Conservation (phyloP, 225 moss, liverwort and hornwort genomes). For the Pleurozium schreberi region DNA sequence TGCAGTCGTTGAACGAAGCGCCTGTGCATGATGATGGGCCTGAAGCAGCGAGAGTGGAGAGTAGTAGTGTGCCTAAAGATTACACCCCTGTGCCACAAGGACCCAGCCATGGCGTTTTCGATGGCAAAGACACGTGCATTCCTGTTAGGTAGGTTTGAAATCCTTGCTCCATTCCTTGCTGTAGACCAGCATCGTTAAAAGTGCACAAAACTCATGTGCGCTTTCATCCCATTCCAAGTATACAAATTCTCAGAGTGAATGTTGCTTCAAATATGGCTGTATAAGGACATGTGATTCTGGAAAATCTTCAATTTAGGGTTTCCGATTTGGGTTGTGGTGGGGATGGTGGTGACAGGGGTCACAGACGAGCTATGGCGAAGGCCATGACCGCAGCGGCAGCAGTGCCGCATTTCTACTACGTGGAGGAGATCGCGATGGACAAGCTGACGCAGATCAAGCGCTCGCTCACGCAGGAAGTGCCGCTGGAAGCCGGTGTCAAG, state of each 20-base stretch:
- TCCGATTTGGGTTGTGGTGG: neutral
- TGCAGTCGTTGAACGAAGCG: slow-evolving; percentile 25
- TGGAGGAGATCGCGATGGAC: slow-evolving; percentile 75
- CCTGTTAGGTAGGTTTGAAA: slow-evolving; percentile 48
- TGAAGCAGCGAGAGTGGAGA: neutral
- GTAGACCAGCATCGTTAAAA: too few species aligned
- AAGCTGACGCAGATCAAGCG: slow-evolving; percentile 47
- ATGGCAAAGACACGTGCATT: slow-evolving; percentile 49
- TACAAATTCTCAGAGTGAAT: neutral
- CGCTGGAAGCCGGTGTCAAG: slow-evolving; percentile 56
- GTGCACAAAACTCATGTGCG: neutral
- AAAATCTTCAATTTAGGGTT: neutral
- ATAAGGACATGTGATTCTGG: too few species aligned
- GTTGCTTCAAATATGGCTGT: neutral
- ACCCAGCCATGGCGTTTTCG: slow-evolving; percentile 16
- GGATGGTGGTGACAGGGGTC: slow-evolving; percentile 39
- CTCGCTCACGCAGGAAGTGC: slow-evolving; percentile 24
- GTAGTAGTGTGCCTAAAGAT: neutral
- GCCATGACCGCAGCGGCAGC: slow-evolving; percentile 77
- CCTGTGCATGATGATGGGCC: slow-evolving; percentile 4
- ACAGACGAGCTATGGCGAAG: slow-evolving; percentile 80
- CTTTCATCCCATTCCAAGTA: neutral
- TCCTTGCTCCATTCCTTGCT: neutral
- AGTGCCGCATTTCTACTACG: slow-evolving; percentile 84
- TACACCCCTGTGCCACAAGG: slow-evolving; percentile 19